Base-by-base conservation (phyloP, 176 grass and related monocot species). In the Otatea glauca region DNA sequence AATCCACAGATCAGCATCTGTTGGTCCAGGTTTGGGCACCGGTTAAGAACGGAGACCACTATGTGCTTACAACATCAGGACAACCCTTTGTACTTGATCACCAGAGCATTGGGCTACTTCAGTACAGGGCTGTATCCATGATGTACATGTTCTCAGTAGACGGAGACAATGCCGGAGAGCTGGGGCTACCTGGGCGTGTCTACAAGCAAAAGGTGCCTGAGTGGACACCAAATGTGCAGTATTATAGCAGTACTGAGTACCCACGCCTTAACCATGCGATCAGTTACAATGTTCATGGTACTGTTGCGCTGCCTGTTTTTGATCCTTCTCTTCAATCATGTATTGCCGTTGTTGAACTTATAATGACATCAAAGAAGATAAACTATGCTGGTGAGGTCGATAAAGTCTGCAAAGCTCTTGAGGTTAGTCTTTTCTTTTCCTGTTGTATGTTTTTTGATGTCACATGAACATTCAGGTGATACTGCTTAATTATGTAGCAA, bases 371-470 rank as follows among this genome's bases (percentile, higher is more conserved):
- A 70, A 92, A 90, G 66, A 94, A 91, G 91, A 92, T 99, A 43
- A 99, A 99, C 71, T 99, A 99, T 81, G 89, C 92, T 4, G 69
- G 86, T 42, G 93, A 99, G 77, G 91, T 99, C 0, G 90, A 92
- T 88, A 99, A 96, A 92, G 91, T 99, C 84, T 99, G 96, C 88
- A 96, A 94, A 89, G 96, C 96, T 84, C 93, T 99, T 75, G 88
- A 99, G 96, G 96, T 99, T 83, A 54, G 83, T 56, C 43, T 62
- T 55, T 81, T 76, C 55, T 53, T 70, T 60, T 3, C 49, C 58
- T 77, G 38, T 32, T 67, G n/a, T 65, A 20, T 88, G 15, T 63
- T 75, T 84, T 83, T 64, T 43, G n/a, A 70, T 51, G 39, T 42
- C 81, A 44, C 76, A 21, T 65, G 42, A 80, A 45, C 55, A 66